Base-by-base conservation (phyloP, 306 rosid species). In the Medicago ruthenica region DNA sequence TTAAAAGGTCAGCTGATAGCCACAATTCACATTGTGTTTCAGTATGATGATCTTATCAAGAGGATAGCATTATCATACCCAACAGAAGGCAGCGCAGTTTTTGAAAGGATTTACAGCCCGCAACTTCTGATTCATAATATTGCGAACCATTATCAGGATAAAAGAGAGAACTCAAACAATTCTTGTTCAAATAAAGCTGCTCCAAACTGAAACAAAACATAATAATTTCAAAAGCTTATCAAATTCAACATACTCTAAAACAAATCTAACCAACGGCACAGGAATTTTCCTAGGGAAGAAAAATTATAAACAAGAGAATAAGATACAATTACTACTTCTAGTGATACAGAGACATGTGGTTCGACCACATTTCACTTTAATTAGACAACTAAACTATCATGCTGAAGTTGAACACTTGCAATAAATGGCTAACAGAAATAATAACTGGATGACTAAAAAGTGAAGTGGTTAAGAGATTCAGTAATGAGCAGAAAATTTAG, bases 161-260 rank as follows among this genome's bases (percentile, higher is more conserved):
- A 78, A 82, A 86, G 78, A 95, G 76, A 81, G 58, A 50, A 66
- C 69, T 84, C 91, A 95, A 87, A 40, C 79, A 86, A 89, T 95
- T 95, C 89, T 86, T 89, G 87, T 87, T 90, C 86, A 95, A 80
- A 81, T 92, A 86, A 73, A 95, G 92, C 92, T 95, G 92, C 96
- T 90, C 93, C 93, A 92, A 95, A 89, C 99, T 95, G 87, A 79
- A 87, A 79, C 65, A 83, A 79, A 58, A 70, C 54, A 61, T 57
- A 76, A 53, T 71, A 76, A 84, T 69, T 63, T 18, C n/a, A 13
- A 39, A 75, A 84, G 79, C 60, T 73, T 63, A 70, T 83, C 70
- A 79, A 79, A 71, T 74, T 44, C 20, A 71, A 80, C 20, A 77
- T 48, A 74, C 54, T 63, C 59, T 24, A 31, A 37, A 73, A 55